Evolutionary conservation across 345 rosid species (phyloP).

Genomic region (Limnanthes douglasii): DNA sequence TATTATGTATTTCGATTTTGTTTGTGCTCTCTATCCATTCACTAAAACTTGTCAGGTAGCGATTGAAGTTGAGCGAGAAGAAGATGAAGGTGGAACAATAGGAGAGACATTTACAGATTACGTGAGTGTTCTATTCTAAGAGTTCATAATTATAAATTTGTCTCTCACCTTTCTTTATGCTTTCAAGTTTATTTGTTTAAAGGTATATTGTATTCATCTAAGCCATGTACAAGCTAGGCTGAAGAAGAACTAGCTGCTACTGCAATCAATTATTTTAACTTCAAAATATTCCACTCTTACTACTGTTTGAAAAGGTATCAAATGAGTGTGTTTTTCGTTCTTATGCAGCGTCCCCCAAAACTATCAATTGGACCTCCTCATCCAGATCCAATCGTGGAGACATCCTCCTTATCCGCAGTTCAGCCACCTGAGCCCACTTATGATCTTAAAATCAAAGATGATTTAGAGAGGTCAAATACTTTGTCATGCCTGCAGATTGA

Average conservation of each 20-base stretch:
- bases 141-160: not conserved
- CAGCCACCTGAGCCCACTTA: constrained; percentile 96
- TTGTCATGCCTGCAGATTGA: constrained; percentile 98
- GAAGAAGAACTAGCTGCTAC: too few species aligned
- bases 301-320: constrained; percentile 4
- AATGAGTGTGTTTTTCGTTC: constrained; percentile 1
- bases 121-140: constrained; percentile 33
- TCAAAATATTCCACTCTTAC: too few species aligned
- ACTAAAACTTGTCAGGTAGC: constrained; percentile 51
- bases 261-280: too few species aligned
- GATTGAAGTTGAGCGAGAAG: constrained; percentile 94
- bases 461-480: constrained; percentile 51
- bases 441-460: constrained; percentile 55
- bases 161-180: not conserved
- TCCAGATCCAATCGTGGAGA: constrained; percentile 95
- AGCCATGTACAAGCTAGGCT: too few species aligned
- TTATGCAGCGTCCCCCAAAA: constrained; percentile 71
- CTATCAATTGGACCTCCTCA: constrained; percentile 89
- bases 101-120: constrained; percentile 97
- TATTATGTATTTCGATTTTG: constrained; percentile 2
- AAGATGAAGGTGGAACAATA: constrained; percentile 88
- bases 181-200: constrained; percentile 5
- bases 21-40: too few species aligned
- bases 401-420: constrained; percentile 88
- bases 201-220: too few species aligned